Base-by-base conservation (phyloP, 2,329 filamentous ascomycete species). In the Malbranchea zuffiana region DNA sequence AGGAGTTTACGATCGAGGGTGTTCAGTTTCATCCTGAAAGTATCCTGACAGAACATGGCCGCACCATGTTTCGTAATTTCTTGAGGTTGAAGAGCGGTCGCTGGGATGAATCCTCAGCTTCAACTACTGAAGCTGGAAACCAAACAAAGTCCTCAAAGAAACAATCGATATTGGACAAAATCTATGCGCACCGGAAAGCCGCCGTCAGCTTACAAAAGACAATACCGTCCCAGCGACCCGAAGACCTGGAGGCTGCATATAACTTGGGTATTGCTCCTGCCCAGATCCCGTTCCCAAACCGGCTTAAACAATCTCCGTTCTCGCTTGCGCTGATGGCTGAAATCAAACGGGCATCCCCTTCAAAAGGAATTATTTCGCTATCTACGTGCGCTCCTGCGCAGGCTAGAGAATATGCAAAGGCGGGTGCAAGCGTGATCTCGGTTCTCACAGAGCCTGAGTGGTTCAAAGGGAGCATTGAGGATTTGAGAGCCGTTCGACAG, bases 1-100 rank as follows among this genome's bases (percentile, higher is more conserved):
- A 88, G 65, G 75, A 90, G 53, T 82, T 80, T 51, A 74, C 83
- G 1, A 71, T 96, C n/a, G 90, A 98, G 59, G 90, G 87, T 26
- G 90, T 98, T 11, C 90, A 98, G 55, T 98, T 96, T 51, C 90
- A 98, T 50, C 90, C 90, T 0, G 90, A 98, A 62, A 96, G 88
- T 57, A 98, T 98, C 40, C 66, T 98, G 35, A 95, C 88, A 0
- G 85, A 82, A 30, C 77, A 90, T 41, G 90, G 92, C 3, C 78
- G 87, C 23, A 64, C 73, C 23, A 95, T 98, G 83, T 75, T 98
- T 55, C 79, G 77, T 54, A 98, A 96, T 60, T 98, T 98, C 58
- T 64, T 98, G 42, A 72, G 71, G 40, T 79, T 94, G 71, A 82
- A 80, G 49, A 83, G 85, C 13, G 90, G 90, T 16, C 95, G 86